Conservation (phyloP, 2,329 filamentous ascomycete genomes). For the Emergomyces pasteurianus region DNA sequence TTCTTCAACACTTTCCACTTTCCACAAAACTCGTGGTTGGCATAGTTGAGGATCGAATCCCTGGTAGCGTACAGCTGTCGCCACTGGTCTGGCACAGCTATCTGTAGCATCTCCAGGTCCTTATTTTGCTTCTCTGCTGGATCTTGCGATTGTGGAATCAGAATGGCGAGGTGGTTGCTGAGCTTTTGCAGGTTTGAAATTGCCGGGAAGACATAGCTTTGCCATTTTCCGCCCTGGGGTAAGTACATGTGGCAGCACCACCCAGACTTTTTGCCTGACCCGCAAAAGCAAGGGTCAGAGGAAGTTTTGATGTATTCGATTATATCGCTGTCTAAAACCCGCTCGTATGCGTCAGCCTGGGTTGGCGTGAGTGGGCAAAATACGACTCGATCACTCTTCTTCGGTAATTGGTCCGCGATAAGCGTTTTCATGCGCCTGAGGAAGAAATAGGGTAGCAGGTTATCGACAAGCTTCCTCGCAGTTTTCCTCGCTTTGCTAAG, state of each 20-base stretch:
- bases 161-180: conserved; percentile 79
- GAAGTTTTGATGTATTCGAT: conserved; percentile 57
- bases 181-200: conserved; percentile 77
- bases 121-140: conserved; percentile 61
- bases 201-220: conserved; percentile 68
- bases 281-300: conserved; percentile 57
- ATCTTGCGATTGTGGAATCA: conserved; percentile 60
- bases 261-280: conserved; percentile 57
- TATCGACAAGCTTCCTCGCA: conserved; percentile 72
- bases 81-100: conserved; percentile 66
- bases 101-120: conserved; percentile 60
- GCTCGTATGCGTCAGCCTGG: conserved; percentile 72
- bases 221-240: conserved; percentile 55
- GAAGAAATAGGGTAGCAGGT: conserved; percentile 81
- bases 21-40: conserved; percentile 84
- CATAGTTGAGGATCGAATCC: conserved; percentile 67
- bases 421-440: conserved; percentile 84
- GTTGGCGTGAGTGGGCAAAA: conserved; percentile 82
- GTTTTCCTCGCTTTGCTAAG: conserved; percentile 70
- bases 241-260: conserved; percentile 64
- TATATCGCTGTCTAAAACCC: conserved; percentile 61
- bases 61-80: conserved; percentile 58
- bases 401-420: conserved; percentile 84
- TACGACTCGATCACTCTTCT: conserved; percentile 86
- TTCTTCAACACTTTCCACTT: conserved; percentile 92